phyloP scores from a whole-genome alignment of 106 monocot species.

The Dendrobium catenatum region DNA sequence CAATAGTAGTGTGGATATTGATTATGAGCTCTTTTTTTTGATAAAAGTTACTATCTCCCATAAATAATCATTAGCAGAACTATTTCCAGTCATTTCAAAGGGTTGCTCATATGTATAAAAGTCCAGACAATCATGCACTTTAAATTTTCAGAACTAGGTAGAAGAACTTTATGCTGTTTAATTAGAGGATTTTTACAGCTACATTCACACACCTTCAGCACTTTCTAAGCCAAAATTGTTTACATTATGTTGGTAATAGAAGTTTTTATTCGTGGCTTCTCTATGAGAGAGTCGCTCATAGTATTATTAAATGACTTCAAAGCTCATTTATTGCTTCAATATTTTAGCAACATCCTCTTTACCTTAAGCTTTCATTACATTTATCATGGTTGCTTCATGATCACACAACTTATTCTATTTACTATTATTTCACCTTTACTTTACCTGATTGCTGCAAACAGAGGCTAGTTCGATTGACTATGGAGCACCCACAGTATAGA shows the following conservation, averaged over 20 bases:
- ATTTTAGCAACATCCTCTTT: no score
- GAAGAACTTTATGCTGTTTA: no score
- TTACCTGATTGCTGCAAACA: conserved; percentile 2
- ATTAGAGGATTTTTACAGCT: neutral
- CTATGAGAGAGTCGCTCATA: neutral
- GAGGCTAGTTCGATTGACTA: conserved; percentile 6
- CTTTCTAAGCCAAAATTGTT: neutral
- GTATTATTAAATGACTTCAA: neutral
- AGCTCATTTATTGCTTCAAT: no score
- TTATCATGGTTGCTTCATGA: neutral
- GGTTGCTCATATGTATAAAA: no score
- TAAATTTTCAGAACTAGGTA: no score
- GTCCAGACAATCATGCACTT: neutral
- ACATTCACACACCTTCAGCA: neutral
- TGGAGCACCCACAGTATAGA: neutral
- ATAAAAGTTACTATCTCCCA: neutral
- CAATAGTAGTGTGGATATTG: no score
- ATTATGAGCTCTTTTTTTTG: neutral
- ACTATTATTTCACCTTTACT: neutral
- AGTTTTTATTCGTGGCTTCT: neutral
- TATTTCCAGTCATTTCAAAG: no score
- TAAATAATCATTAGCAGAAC: no score
- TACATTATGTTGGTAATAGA: neutral
- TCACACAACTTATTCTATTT: neutral
- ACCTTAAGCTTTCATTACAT: neutral